Evolutionary conservation across 1,284 basidiomycete species (phyloP), one percentile per base, ranked within the genome.

Genomic region (Athelia sp.): DNA sequence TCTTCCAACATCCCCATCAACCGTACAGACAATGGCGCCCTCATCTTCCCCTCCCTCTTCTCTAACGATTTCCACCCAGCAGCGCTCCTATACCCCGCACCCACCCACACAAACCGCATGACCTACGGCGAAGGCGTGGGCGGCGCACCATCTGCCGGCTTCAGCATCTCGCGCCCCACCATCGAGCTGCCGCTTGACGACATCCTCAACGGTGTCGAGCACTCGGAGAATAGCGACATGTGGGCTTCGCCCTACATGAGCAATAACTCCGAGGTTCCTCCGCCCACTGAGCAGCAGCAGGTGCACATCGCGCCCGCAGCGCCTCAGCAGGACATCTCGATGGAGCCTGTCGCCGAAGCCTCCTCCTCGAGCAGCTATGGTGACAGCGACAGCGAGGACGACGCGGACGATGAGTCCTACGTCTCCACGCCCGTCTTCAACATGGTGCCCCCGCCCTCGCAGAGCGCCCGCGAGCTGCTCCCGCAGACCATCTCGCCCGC

Each of bases 101-200:
- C 84, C 2, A 79, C 84, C 18, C 64, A 82, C 45, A 78, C 82
- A 63, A 84, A 73, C 54, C 64, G 74, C 50, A 78, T 84, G 75
- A 86, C 79, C 58, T 89, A 89, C 62, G 87, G 86, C 51, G 87
- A 89, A 64, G 85, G 80, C 45, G 72, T 81, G 58, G 74, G 70
- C 59, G 62, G 69, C 54, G 71, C 73, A 51, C 63, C 62, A 36
- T 62, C 70, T 17, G 78, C 81, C 52, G 68, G 72, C 32, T 79
- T 90, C 60, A 76, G 76, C 64, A 81, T 90, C 53, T 63, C 76
- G 15, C 80, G 87, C 11, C 88, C 88, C 0, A 90, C 87, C 29
- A 89, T 90, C 58, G 87, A 90, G 62, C 77, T 90, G 26, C 82
- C 83, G 9, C 76, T 90, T 21, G 87, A 90, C 55, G 87, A 90